Conservation (phyloP, 768 basidiomycete species). For the Leccinellum luteum region DNA sequence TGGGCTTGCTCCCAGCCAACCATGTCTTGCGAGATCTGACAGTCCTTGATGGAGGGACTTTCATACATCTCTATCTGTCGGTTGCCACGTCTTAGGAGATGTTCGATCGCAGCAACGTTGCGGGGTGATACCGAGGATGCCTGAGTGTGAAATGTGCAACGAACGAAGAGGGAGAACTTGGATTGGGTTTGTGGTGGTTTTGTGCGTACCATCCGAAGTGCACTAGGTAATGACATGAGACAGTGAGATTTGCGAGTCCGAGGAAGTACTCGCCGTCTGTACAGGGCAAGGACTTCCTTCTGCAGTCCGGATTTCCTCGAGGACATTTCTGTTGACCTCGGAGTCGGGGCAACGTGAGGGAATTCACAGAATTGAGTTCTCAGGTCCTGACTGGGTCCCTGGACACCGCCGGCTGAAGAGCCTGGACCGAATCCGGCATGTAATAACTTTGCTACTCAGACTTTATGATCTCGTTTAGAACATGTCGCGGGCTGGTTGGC, state of each 20-base stretch:
- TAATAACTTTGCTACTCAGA: background rate
- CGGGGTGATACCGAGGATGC: slow-evolving; percentile 60
- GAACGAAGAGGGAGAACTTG: slow-evolving; percentile 67
- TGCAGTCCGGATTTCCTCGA: slow-evolving; percentile 47
- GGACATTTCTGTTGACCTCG: slow-evolving; percentile 23
- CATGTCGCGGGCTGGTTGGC: slow-evolving; percentile 6
- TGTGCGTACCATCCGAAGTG: slow-evolving; percentile 67
- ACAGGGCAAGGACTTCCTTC: slow-evolving; percentile 49
- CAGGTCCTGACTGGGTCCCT: slow-evolving; percentile 12
- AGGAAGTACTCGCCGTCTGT: slow-evolving; percentile 46
- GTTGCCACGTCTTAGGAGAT: slow-evolving; percentile 66
- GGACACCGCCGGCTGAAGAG: slow-evolving; percentile 22
- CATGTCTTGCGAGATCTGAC: slow-evolving; percentile 74
- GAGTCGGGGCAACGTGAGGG: background rate
- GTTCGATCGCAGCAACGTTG: slow-evolving; percentile 68
- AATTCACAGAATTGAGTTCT: background rate
- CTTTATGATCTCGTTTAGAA: slow-evolving; percentile 20
- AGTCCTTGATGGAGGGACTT: slow-evolving; percentile 64
- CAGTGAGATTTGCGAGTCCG: background rate
- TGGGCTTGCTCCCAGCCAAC: slow-evolving; percentile 52
- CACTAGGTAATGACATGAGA: slow-evolving; percentile 41
- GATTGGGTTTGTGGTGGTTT: slow-evolving; percentile 60
- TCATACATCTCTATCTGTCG: slow-evolving; percentile 73
- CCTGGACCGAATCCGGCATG: slow-evolving; percentile 7
- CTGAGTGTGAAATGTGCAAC: slow-evolving; percentile 66